Evolutionary conservation across 345 rosid genomes (phyloP), one percentile per base, ranked within the genome.

Genomic region (Viola odorata): DNA sequence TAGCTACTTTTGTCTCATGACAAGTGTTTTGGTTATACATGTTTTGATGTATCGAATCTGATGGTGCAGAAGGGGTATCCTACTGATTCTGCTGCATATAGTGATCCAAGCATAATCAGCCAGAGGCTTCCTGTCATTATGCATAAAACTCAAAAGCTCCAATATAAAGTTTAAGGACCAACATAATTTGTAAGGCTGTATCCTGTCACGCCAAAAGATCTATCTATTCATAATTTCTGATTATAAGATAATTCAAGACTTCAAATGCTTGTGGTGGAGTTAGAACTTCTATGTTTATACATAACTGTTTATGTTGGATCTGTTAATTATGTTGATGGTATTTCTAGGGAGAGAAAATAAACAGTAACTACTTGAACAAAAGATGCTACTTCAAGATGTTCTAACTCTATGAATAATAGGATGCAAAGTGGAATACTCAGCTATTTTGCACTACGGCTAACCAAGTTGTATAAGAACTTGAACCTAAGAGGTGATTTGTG

Each of bases 21-120:
- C 7, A 3, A 9, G 14, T 39, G 12, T 59, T 44, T 8, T 58
- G 8, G 0, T 16, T 23, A 5, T 40, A 17, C 5, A 23, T 52
- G 42, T 48, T 44, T 39, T 47, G 13, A 16, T 54, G 8, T 50
- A 4, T 45, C 49, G 12, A 41, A 40, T 61, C 13, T 41, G 36
- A 6, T 62, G 71, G 59, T 77, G 86, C 92, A 94, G 99, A 86
- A 81, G 78, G 99, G 95, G 55, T 79, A 86, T 73, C 88, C 96
- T 55, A 69, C 75, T 63, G 96, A 88, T 74, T 64, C 91, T 76
- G 88, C 92, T 52, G 75, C 85, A 36, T 86, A 85, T 58, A 72
- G 81, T 69, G 99, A 91, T 80, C 99, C 97, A 44, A 85, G 92
- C 77, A 65, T 72, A 69, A 82, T 90, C 72, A 81, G 89, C 71